Conservation (phyloP, 1,139 yeast species). For the Kodamaea anthophila region DNA sequence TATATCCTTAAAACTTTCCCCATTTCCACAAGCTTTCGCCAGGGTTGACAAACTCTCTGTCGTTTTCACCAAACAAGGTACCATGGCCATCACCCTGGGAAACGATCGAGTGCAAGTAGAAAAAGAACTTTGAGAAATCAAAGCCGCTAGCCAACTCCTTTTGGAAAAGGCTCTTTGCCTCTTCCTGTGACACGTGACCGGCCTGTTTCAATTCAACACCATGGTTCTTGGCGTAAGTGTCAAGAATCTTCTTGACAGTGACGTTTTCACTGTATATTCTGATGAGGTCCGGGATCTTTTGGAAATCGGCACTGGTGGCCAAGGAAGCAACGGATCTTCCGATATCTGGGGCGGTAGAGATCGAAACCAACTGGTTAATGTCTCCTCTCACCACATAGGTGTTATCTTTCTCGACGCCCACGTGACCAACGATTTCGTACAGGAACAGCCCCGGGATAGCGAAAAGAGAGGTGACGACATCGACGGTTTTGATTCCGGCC, state of each 20-base stretch:
- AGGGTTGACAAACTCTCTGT: conserved; percentile 52
- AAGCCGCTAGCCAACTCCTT: conserved; percentile 26
- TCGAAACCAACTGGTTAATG: conserved; percentile 26
- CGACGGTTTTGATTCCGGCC: conserved; percentile 48
- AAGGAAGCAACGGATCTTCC: conserved; percentile 37
- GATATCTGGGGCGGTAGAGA: conserved; percentile 38
- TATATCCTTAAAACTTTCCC: conserved; percentile 32
- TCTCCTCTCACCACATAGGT: conserved; percentile 40
- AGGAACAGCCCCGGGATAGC: conserved; percentile 34
- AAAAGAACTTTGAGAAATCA: conserved; percentile 17
- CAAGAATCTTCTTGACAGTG: conserved; percentile 33
- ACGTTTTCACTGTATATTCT: conserved; percentile 38
- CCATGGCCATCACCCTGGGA: conserved; percentile 39
- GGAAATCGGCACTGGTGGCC: conserved; percentile 32
- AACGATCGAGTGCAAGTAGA: conserved; percentile 26
- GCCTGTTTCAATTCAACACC: conserved; percentile 28
- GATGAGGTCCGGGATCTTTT: conserved; percentile 40
- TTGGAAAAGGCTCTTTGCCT: conserved; percentile 25
- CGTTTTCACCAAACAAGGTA: conserved; percentile 29
- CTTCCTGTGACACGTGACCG: conserved; percentile 21
- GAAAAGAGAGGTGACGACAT: conserved; percentile 40
- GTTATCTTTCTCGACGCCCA: conserved; percentile 34
- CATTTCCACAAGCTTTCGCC: conserved; percentile 48
- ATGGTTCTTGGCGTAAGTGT: conserved; percentile 36
- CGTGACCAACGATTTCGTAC: conserved; percentile 27